phyloP scores from a whole-genome alignment of 352 stramenopile species.

The Discostella stelligera region DNA sequence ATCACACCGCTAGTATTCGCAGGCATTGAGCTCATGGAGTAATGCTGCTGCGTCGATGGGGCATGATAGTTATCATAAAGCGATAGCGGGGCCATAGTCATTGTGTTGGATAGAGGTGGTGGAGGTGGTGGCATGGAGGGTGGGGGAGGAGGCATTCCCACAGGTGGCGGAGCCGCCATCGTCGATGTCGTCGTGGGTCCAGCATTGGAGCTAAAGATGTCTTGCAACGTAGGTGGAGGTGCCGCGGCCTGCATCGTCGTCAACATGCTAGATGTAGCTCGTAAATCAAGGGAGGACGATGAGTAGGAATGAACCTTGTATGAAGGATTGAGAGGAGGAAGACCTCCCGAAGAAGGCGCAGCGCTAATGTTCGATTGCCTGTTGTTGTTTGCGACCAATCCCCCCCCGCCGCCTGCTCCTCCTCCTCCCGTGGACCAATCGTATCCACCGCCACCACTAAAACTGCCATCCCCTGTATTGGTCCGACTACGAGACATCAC shows the following conservation, averaged over 20 bases:
- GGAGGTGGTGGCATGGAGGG: constrained; percentile 28
- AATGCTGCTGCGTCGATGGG: not conserved
- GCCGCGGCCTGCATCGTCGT: constrained; percentile 42
- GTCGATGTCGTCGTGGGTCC: not conserved
- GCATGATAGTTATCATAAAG: constrained; percentile 20
- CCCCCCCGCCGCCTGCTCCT: not conserved
- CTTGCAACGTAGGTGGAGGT: constrained; percentile 61
- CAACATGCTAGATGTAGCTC: constrained; percentile 57
- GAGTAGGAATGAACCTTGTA: not conserved
- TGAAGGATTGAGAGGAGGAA: not conserved
- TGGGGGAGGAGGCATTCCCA: constrained; percentile 25
- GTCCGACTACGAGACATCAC: not conserved
- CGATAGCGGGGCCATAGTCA: constrained; percentile 13
- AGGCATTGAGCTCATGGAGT: not conserved
- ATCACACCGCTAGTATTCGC: not conserved
- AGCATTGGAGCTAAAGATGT: constrained; percentile 26
- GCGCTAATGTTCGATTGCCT: constrained; percentile 16
- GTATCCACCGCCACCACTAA: constrained; percentile 8
- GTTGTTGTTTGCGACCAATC: not conserved
- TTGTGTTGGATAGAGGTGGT: constrained; percentile 14
- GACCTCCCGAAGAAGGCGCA: constrained; percentile 5
- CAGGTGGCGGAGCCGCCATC: constrained; percentile 1
- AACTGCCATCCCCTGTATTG: constrained; percentile 4
- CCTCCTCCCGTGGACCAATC: constrained; percentile 2
- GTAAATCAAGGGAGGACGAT: constrained; percentile 1